Conservation (phyloP, 495 filamentous ascomycete species). For the Penicillium riverlandense region DNA sequence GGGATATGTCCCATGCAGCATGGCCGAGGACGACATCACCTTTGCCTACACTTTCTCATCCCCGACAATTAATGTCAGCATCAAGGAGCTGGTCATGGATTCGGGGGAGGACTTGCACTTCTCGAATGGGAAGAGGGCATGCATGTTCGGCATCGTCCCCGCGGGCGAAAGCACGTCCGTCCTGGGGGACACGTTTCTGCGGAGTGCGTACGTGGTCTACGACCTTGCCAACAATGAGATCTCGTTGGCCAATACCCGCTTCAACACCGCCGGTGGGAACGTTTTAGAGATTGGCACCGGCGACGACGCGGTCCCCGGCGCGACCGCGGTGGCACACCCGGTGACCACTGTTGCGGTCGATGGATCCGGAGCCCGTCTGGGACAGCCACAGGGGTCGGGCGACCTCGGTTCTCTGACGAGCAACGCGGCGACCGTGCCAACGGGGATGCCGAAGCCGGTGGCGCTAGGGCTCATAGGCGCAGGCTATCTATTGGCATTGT, state of each 20-base stretch:
- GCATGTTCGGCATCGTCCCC: slow-evolving; percentile 71
- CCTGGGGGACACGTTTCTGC: slow-evolving; percentile 88
- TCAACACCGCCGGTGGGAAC: slow-evolving; percentile 59
- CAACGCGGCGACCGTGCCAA: slow-evolving; percentile 12
- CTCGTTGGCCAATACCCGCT: slow-evolving; percentile 75
- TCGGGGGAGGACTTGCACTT: slow-evolving; percentile 46
- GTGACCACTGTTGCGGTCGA: slow-evolving; percentile 40
- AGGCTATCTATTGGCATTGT: slow-evolving; percentile 21
- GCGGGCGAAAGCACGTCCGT: slow-evolving; percentile 60
- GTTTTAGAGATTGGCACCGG: slow-evolving; percentile 70
- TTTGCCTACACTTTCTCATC: slow-evolving; percentile 65
- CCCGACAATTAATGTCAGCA: slow-evolving; percentile 60
- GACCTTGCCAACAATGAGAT: slow-evolving; percentile 86
- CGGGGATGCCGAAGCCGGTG: slow-evolving; percentile 15
- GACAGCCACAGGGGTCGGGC: slow-evolving; percentile 15
- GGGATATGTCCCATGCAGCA: slow-evolving; percentile 67
- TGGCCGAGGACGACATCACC: slow-evolving; percentile 48
- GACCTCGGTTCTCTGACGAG: slow-evolving; percentile 12
- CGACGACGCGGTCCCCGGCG: slow-evolving; percentile 56
- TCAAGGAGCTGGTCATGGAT: slow-evolving; percentile 73
- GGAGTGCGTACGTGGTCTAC: slow-evolving; percentile 88
- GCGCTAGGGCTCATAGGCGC: slow-evolving; percentile 21
- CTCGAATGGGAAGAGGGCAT: slow-evolving; percentile 53
- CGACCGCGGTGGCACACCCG: slow-evolving; percentile 58
- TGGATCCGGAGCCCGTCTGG: slow-evolving; percentile 31